Evolutionary conservation across 768 basidiomycete species (phyloP).

Genomic region (Leccinum uliginosum): DNA sequence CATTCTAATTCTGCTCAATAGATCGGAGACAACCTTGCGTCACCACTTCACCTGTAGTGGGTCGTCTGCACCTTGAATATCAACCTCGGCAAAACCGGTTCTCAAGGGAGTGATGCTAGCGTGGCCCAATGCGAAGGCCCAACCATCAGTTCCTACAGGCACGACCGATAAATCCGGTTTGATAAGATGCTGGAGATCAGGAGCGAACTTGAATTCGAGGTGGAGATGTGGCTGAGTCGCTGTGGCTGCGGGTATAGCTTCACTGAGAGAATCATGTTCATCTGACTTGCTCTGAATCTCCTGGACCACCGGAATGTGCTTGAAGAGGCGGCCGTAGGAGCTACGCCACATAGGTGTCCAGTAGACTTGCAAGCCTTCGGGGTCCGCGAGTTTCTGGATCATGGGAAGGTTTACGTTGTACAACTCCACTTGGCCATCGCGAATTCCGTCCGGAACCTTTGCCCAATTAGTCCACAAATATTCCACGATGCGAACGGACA

Average conservation of each 20-base stretch:
- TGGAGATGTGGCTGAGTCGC: slow-evolving; percentile 23
- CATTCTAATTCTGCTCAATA: background rate
- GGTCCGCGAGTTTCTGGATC: slow-evolving; percentile 56
- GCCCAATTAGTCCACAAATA: slow-evolving; percentile 88
- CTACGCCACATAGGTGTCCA: slow-evolving; percentile 89
- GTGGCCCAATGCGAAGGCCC: slow-evolving; percentile 68
- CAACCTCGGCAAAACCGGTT: slow-evolving; percentile 64
- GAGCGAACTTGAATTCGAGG: slow-evolving; percentile 73
- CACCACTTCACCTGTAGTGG: slow-evolving; percentile 28
- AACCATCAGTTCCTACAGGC: slow-evolving; percentile 79
- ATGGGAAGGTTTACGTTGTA: slow-evolving; percentile 89
- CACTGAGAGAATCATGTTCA: slow-evolving; percentile 39
- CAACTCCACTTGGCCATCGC: slow-evolving; percentile 67
- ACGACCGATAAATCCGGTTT: slow-evolving; percentile 51
- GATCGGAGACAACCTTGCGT: slow-evolving; percentile 38
- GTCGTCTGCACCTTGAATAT: background rate
- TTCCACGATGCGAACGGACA: slow-evolving; percentile 62
- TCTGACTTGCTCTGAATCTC: slow-evolving; percentile 28
- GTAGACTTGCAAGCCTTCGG: slow-evolving; percentile 58
- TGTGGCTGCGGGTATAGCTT: background rate
- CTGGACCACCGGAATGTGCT: slow-evolving; percentile 32
- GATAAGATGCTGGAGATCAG: slow-evolving; percentile 66
- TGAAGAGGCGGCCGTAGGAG: slow-evolving; percentile 79
- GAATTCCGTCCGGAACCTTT: slow-evolving; percentile 51
- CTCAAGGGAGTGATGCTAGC: slow-evolving; percentile 77